Base-by-base conservation (phyloP, 2,329 filamentous ascomycete genomes). In the Fusarium liriodendri region DNA sequence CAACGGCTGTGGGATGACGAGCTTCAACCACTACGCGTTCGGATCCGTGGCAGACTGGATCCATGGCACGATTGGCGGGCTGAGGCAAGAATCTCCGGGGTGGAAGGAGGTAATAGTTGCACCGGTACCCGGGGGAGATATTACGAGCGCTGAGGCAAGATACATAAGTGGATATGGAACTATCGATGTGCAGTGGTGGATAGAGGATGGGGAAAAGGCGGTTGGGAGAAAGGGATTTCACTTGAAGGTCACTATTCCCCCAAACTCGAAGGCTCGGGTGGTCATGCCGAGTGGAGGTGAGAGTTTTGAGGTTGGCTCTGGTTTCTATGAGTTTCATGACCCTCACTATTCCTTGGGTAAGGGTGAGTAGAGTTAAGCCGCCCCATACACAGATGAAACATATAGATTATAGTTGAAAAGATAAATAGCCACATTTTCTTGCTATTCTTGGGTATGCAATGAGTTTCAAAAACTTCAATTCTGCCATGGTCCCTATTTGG, bases 11-110 rank as follows among this genome's bases (percentile, higher is more conserved):
- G 73, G 80, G 27, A 88, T 88, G 86, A 45, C 42, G 2, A 45
- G 42, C 4, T 45, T 45, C 20, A 45, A 45, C 4, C 42, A 45
- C 5, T 45, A 87, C 85, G 83, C 86, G 0, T 83, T 87, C 16
- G 85, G 86, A 0, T 84, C 84, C 0, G 85, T 88, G 1, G 85
- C 83, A 2, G 81, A 85, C 66, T 88, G 85, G 84, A 82, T 87
- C n/a, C 84, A 87, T 64, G 78, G 81, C 42, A 81, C 79, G 5
- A 79, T 87, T 14, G 85, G 83, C 2, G 86, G 85, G 82, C 82
- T 1, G 78, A 78, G 2, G 80, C 83, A 45, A 7, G 20, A 13
- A 9, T 25, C 4, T 52, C 82, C 85, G 0, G 84, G 84, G 0
- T 87, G 84, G 82, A 84, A 83, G 74, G 79, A 72, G 0, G 70